A percentile compares a stretch with the other conserved stretches of the same genome.
phyloP scores from a whole-genome alignment of 208 protist genomes.

The Pavlovales sp. region DNA sequence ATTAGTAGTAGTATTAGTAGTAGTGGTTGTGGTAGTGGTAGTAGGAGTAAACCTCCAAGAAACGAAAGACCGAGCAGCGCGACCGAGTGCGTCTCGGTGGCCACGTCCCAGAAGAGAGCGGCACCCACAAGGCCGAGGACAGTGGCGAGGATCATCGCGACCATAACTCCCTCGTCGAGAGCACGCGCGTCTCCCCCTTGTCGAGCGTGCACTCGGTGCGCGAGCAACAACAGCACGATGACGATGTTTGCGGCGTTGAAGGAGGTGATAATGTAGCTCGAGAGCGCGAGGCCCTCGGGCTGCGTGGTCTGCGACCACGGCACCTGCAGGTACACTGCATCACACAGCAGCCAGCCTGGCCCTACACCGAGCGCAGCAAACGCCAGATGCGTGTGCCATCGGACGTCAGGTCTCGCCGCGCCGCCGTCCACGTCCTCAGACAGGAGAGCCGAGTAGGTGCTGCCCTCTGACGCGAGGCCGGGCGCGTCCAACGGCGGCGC shows the following conservation, averaged over 20 bases:
- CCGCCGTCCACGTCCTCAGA: no score
- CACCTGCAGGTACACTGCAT: background rate
- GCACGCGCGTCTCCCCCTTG: background rate
- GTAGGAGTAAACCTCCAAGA: no score
- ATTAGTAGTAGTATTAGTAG: no score
- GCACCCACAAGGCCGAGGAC: background rate
- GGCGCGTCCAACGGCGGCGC: no score
- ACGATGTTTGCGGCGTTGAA: background rate
- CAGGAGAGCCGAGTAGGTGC: no score
- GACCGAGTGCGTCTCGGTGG: background rate
- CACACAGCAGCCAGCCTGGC: background rate
- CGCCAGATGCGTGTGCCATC: no score
- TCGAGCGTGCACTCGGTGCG: background rate
- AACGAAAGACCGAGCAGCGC: background rate
- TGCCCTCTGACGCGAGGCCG: no score
- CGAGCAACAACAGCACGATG: background rate
- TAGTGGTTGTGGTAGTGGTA: no score
- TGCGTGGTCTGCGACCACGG: background rate
- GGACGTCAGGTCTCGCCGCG: no score
- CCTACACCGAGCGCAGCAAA: background rate
- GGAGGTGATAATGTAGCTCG: background rate
- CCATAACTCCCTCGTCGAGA: background rate
- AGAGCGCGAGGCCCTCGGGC: background rate
- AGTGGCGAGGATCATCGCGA: background rate
- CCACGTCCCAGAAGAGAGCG: background rate